Conservation (phyloP, 257 asterid species). For the Orobanche coerulescens region DNA sequence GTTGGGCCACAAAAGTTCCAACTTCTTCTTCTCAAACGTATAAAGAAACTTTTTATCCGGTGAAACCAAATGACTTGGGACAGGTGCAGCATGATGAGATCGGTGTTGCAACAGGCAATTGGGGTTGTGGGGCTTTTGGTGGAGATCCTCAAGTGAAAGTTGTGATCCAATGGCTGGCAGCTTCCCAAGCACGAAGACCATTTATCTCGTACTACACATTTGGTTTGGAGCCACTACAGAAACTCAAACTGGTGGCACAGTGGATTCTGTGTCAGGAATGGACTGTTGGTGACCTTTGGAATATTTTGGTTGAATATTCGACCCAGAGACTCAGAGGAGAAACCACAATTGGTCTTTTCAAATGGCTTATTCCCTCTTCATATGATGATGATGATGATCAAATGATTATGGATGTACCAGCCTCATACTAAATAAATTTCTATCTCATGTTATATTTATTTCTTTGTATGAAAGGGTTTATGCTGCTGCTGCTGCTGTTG, state of each 20-base stretch:
- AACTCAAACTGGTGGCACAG: conserved; percentile 32
- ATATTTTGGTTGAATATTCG: conserved; percentile 54
- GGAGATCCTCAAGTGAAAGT: conserved; percentile 86
- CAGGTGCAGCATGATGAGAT: too few relatives aligned
- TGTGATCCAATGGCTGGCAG: conserved; percentile 82
- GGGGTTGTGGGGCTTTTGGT: conserved; percentile 97
- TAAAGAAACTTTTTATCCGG: too few relatives aligned
- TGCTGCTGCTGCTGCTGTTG: too few relatives aligned
- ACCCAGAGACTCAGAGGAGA: conserved; percentile 39
- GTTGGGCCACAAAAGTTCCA: too few relatives aligned
- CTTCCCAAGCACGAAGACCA: conserved; percentile 75
- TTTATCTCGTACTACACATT: conserved; percentile 60
- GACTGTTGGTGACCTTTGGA: conserved; percentile 87
- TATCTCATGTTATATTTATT: too few relatives aligned
- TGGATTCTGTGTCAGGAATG: conserved; percentile 63
- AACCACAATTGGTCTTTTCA: conserved; percentile 42
- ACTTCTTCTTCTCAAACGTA: too few relatives aligned
- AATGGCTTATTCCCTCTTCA: conserved; percentile 65
- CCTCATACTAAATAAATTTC: too few relatives aligned
- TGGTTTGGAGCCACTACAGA: conserved; percentile 37
- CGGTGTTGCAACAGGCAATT: conserved; percentile 82
- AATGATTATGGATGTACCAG: too few relatives aligned
- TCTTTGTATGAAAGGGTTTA: too few relatives aligned
- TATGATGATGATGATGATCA: conserved; percentile 22
- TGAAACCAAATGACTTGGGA: too few relatives aligned